A percentile compares a stretch with the other conserved stretches of the same genome.
Evolutionary conservation across 2,329 filamentous ascomycete genomes (phyloP).

Genomic region (Pseudogymnoascus verrucosus): DNA sequence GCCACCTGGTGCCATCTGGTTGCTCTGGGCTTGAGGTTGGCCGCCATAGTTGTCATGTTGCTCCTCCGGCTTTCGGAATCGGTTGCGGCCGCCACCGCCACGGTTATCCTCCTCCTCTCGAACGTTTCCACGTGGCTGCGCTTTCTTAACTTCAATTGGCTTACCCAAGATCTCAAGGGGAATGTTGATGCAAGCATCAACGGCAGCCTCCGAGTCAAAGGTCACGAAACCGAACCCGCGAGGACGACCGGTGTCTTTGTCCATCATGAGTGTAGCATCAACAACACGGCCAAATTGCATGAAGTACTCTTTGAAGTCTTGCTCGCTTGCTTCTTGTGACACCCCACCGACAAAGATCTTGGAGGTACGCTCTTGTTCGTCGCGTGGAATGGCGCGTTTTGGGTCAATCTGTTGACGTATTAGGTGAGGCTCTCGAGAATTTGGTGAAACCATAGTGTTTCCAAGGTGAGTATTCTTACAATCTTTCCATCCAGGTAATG

Average conservation of each 20-base stretch:
- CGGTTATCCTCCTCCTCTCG: conserved; percentile 76
- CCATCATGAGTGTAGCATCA: conserved; percentile 98
- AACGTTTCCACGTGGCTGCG: conserved; percentile 89
- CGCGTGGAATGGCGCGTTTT: conserved; percentile 91
- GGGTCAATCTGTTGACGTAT: conserved; percentile 70
- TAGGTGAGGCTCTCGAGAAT: conserved; percentile 1
- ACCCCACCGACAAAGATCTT: conserved; percentile 99
- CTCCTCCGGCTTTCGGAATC: conserved; percentile 47
- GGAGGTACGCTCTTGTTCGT: conserved; percentile 95
- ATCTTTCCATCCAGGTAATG: conserved; percentile 98
- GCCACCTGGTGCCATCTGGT: conserved; percentile 41
- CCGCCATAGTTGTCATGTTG: conserved; percentile 37
- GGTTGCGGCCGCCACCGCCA: conserved; percentile 45
- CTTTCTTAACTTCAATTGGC: conserved; percentile 96
- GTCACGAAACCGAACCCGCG: conserved; percentile 97
- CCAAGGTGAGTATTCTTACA: conserved; percentile 49
- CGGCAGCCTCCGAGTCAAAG: conserved; percentile 90
- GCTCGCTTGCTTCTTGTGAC: conserved; percentile 91
- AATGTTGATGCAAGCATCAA: conserved; percentile 79
- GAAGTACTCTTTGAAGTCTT: conserved; percentile 95
- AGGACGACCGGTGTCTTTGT: conserved; percentile 96
- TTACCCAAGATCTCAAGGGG: conserved; percentile 92
- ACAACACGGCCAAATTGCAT: conserved; percentile 93
- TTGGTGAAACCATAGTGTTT: background rate
- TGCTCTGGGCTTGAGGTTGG: conserved; percentile 24